Evolutionary conservation across 2,329 filamentous ascomycete species (phyloP).

Genomic region (Colletotrichum sp.): DNA sequence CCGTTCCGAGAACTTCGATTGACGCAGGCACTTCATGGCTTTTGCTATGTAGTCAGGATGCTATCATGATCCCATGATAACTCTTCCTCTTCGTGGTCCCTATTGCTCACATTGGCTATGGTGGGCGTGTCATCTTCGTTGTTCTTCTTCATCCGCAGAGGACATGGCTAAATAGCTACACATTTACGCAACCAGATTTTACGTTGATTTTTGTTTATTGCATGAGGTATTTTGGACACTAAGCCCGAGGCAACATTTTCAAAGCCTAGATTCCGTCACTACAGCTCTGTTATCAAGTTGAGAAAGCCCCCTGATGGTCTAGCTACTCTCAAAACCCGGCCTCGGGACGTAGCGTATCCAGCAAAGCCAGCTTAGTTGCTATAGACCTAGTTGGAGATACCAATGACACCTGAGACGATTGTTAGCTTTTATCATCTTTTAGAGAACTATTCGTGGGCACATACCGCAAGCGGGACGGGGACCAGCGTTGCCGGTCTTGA

Average conservation of each 20-base stretch:
- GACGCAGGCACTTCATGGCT: neutral
- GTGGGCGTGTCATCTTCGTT: fast-evolving
- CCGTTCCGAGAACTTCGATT: neutral
- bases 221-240: neutral
- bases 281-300: neutral
- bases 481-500: slow-evolving; percentile 98
- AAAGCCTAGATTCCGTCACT: neutral
- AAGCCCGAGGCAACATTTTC: neutral
- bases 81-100: fast-evolving
- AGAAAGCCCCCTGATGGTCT: neutral
- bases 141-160: neutral
- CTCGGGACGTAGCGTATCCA: neutral
- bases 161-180: neutral
- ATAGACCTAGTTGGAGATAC: slow-evolving; percentile 73
- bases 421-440: neutral
- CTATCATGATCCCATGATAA: fast-evolving
- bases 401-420: slow-evolving; percentile 73
- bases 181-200: neutral
- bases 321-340: neutral
- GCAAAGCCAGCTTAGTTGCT: neutral
- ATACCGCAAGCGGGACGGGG: slow-evolving; percentile 91
- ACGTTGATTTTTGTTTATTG: neutral
- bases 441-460: slow-evolving; percentile 29
- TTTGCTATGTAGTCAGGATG: neutral
- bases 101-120: fast-evolving